Percentiles rank a stretch among this genome's conserved stretches.
These are phyloP conservation scores for Ploettnerulaceae sp. DNA, from an alignment of 2,329 filamentous ascomycete species.

Conservation along the genomic window DNA sequence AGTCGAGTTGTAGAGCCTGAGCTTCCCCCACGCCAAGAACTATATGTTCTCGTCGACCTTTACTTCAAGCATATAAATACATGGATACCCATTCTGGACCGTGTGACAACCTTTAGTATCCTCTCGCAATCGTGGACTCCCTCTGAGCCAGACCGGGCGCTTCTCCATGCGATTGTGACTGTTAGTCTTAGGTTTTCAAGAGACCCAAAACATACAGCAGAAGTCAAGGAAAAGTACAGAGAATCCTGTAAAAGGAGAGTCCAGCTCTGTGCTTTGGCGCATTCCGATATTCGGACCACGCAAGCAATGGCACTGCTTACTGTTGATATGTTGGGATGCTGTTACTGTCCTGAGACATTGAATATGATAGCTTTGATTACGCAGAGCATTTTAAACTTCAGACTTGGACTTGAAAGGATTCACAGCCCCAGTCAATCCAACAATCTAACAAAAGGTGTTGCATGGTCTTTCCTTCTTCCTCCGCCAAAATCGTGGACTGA, in stretches of 20 bases:
- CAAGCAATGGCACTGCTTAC: slow-evolving; percentile 4
- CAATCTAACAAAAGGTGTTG: neutral
- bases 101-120: slow-evolving; percentile 4
- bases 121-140: neutral
- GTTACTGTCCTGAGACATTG: neutral
- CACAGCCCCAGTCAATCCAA: neutral
- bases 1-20: slow-evolving; percentile 3
- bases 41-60: slow-evolving; percentile 2
- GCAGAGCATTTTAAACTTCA: slow-evolving; percentile 8
- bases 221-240: neutral
- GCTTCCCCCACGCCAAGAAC: neutral
- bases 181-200: slow-evolving; percentile 8
- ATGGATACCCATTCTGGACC: slow-evolving; percentile 8
- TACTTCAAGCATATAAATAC: slow-evolving; percentile 10
- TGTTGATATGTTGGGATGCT: slow-evolving; percentile 4
- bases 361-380: slow-evolving; percentile 8
- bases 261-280: neutral
- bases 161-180: slow-evolving; percentile 4
- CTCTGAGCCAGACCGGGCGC: neutral
- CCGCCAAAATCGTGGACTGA: slow-evolving; percentile 3
- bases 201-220: neutral
- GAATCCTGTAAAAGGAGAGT: neutral
- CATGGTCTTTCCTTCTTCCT: neutral
- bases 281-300: neutral
- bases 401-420: neutral